Conservation (phyloP, 306 rosid genomes). For the Alnus rubra region DNA sequence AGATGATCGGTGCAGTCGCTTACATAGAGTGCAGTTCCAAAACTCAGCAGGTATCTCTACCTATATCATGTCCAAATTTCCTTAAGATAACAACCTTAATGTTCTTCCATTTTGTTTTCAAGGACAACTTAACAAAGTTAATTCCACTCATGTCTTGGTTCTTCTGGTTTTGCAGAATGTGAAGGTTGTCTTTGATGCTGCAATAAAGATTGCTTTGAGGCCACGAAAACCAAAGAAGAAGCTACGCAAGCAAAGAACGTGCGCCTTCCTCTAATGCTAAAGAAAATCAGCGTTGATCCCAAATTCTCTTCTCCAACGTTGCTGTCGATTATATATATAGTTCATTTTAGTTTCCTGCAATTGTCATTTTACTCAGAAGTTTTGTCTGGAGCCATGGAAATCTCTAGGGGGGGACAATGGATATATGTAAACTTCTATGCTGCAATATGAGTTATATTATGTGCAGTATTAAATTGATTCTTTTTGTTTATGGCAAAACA, state of each 20-base stretch:
- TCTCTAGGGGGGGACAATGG: not conserved
- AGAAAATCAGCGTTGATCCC: not conserved
- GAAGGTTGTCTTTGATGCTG: conserved; percentile 43
- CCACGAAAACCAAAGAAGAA: conserved; percentile 33
- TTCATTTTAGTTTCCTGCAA: not conserved
- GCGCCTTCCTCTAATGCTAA: conserved; percentile 23
- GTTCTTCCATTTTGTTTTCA: too few relatives aligned
- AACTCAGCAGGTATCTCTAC: conserved; percentile 34
- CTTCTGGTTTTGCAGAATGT: conserved; percentile 27
- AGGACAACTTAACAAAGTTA: not conserved
- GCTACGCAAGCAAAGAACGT: conserved; percentile 30
- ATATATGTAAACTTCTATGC: not conserved
- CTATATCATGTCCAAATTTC: not conserved
- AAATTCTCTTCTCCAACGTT: not conserved
- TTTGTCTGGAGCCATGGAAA: not conserved
- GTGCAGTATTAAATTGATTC: not conserved
- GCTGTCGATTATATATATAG: not conserved
- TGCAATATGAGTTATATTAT: not conserved
- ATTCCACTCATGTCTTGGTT: not conserved
- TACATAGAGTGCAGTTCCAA: conserved; percentile 48
- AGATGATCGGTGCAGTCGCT: conserved; percentile 40
- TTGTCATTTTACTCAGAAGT: not conserved
- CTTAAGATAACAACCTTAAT: not conserved
- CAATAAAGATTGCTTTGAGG: conserved; percentile 40
- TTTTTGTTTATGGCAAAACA: not conserved